Evolutionary conservation across 495 filamentous ascomycete species (phyloP).

Genomic region (Pyrenopolyporus hunteri): DNA sequence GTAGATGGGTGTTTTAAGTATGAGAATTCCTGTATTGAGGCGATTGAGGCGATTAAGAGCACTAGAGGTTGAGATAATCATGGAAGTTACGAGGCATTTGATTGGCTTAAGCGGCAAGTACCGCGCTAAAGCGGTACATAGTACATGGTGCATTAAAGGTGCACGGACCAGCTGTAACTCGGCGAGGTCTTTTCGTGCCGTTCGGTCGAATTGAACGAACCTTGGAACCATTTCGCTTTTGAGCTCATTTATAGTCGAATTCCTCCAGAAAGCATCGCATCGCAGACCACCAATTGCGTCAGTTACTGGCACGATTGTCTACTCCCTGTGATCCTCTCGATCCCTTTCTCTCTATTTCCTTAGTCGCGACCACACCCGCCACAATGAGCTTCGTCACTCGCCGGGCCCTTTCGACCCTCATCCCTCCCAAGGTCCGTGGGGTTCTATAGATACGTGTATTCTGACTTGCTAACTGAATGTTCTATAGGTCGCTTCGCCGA

Average conservation of each 20-base stretch:
- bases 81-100: conserved; percentile 27
- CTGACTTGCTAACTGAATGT: conserved; percentile 39
- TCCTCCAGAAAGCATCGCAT: conserved; percentile 29
- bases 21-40: conserved; percentile 24
- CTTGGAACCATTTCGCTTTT: conserved; percentile 33
- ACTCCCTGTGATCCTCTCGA: conserved; percentile 26
- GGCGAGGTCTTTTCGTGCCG: conserved; percentile 47
- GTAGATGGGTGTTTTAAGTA: no score
- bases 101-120: conserved; percentile 40
- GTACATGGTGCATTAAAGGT: neutral
- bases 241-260: conserved; percentile 40
- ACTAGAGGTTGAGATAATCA: conserved; percentile 24
- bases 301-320: conserved; percentile 32
- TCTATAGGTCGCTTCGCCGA: conserved; percentile 78
- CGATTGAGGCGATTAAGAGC: conserved; percentile 23
- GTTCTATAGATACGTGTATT: neutral
- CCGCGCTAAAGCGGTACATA: conserved; percentile 9
- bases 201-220: conserved; percentile 29
- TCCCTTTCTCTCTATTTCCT: conserved; percentile 32
- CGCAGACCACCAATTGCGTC: conserved; percentile 36
- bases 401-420: conserved; percentile 93
- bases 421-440: conserved; percentile 90
- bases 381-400: conserved; percentile 90
- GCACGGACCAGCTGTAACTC: conserved; percentile 20
- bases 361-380: conserved; percentile 46